Evolutionary conservation across 2,329 filamentous ascomycete genomes (phyloP), one percentile per base, ranked within the genome.

Genomic region (Aspergillus brunneoviolaceus): DNA sequence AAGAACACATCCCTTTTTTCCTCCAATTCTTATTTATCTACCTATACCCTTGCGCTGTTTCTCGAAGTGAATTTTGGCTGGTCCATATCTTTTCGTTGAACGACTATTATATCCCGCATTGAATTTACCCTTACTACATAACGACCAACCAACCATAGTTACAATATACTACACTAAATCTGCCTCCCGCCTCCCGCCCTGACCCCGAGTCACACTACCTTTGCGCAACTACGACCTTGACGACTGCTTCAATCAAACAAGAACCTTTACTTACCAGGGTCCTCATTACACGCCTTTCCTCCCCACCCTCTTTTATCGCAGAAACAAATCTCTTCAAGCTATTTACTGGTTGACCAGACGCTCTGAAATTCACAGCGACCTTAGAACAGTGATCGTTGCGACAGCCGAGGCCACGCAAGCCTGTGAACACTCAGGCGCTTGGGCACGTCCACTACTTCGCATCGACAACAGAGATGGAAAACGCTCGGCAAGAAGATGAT

Each of bases 391-490:
- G 33, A 19, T 45, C 39, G 39, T 16, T 23, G 23, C 39, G 16
- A 29, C 45, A 55, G 27, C 53, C 53, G 53, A 49, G 53, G 39
- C 39, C 52, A 55, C 52, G 52, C 39, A 47, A 55, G 39, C 52
- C 39, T 27, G 23, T 45, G 52, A 55, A n/a, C n/a, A 29, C 16
- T 45, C 27, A 42, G 31, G 45, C 45, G 53, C 53, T 55, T 19
- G 39, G 21, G 42, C 48, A 23, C 42, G 27, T 39, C n/a, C 21
- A 54, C 51, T 21, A 45, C 39, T 21, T 49, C 23, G 31, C 23
- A 47, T 16, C 56, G 47, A 27, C 51, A 21, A 35, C 42, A 39
- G 31, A 53, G 51, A 59, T 58, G 54, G 55, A 61, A 47, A 35
- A 39, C 53, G 53, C 52, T 49, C 51, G 35, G 14, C 23, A 45